Evolutionary conservation across 1,284 basidiomycete species (phyloP), one percentile per base, ranked within the genome.

Genomic region (Peniophora sp.): DNA sequence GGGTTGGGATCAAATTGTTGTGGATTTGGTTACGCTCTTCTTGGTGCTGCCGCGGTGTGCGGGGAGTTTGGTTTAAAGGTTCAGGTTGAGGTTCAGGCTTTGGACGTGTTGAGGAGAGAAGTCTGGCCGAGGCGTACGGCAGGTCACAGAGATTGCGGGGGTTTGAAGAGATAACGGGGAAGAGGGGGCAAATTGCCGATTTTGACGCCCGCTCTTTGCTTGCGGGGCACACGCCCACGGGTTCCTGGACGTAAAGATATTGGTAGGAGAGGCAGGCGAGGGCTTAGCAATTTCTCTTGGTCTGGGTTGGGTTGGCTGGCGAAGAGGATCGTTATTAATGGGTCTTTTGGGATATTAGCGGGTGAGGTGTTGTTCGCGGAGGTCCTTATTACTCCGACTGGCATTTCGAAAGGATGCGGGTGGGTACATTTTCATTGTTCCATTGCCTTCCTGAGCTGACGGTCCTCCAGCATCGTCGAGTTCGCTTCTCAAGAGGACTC

Each of bases 281-380:
- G 34, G 24, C 25, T 47, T 56, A 64, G 71, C 66, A 67, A 69
- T 68, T 72, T 73, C 77, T 81, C 69, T 71, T 76, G 71, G 60
- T 60, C 64, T 61, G 73, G 81, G 73, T 72, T 70, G 81, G 81
- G 73, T 72, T 75, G 78, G 76, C 66, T 77, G 83, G 79, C 75
- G 75, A 78, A 78, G 81, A 83, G 83, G 83, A 86, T 81, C 61
- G 68, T 69, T 63, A 87, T 87, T 89, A 81, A 88, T 85, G 79
- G 82, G 82, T 81, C 79, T 77, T 86, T 83, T 89, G 81, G 80
- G 74, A 81, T 77, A 77, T 77, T 81, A 94, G 92, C 89, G 86
- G 92, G 92, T 74, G 89, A 95, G 77, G 94, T 98, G 65, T 85
- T 96, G 67, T 98, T 98, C 81, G 91, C 96, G 76, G 96, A 99